phyloP scores from a whole-genome alignment of 2,329 filamentous ascomycete genomes.

The Blastomyces gilchristii region DNA sequence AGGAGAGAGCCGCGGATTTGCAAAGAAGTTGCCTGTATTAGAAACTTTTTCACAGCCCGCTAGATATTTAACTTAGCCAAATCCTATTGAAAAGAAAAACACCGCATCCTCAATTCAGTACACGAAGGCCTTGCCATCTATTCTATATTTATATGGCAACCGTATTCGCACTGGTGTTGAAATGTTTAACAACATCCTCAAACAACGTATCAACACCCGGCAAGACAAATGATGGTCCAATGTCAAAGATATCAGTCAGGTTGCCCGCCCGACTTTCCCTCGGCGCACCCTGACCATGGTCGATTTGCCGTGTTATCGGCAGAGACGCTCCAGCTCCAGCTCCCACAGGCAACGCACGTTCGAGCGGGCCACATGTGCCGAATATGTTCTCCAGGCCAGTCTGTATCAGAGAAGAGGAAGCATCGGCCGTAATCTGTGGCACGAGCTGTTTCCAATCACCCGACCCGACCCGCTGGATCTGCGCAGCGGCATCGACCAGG shows the following conservation, averaged over 20 bases:
- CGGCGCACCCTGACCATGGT: slow-evolving; percentile 4
- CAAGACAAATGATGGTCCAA: slow-evolving; percentile 30
- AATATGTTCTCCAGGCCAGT: slow-evolving; percentile 30
- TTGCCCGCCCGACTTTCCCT: not conserved
- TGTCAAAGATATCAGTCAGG: slow-evolving; percentile 30
- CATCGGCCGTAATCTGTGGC: slow-evolving; percentile 15
- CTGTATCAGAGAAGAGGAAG: slow-evolving; percentile 20
- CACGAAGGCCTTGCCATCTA: not conserved
- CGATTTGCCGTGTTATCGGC: slow-evolving; percentile 4
- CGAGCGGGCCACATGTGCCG: slow-evolving; percentile 13
- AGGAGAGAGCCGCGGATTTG: not conserved
- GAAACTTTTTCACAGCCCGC: not conserved
- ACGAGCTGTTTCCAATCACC: slow-evolving; percentile 20
- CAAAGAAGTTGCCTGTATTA: too few relatives aligned
- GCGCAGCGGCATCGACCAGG: slow-evolving; percentile 63
- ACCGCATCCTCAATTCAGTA: not conserved
- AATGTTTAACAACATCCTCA: slow-evolving; percentile 29
- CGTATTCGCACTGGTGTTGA: slow-evolving; percentile 14
- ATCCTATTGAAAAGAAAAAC: not conserved
- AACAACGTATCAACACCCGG: slow-evolving; percentile 31
- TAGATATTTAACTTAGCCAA: not conserved
- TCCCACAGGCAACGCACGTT: not conserved
- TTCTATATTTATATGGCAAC: slow-evolving; percentile 6
- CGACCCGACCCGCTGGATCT: slow-evolving; percentile 46
- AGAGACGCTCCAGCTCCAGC: not conserved